A percentile compares a stretch with the other conserved stretches of the same genome.
These are phyloP conservation scores for Thalassiosira exigua DNA, from an alignment of 352 stramenopile species.

Conservation along the genomic window DNA sequence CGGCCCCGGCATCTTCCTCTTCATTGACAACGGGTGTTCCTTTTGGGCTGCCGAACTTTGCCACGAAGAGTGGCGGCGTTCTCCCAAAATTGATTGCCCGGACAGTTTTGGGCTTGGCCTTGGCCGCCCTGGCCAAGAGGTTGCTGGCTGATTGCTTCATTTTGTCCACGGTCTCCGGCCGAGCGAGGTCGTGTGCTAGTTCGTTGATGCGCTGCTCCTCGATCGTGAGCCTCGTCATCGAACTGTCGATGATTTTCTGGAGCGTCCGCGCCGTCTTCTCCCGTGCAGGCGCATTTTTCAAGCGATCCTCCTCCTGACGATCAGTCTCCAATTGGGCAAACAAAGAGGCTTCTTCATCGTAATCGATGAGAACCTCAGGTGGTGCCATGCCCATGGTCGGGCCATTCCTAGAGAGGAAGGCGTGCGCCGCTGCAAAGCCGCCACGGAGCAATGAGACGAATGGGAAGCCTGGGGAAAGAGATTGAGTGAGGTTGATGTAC, in stretches of 20 bases:
- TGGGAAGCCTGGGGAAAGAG: constrained; percentile 65
- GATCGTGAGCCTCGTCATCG: constrained; percentile 70
- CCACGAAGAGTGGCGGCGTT: constrained; percentile 42
- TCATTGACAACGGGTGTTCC: constrained; percentile 4
- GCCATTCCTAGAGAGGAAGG: constrained; percentile 72
- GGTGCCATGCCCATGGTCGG: constrained; percentile 46
- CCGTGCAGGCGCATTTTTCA: constrained; percentile 52
- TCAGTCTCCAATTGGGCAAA: constrained; percentile 79
- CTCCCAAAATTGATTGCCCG: constrained; percentile 43
- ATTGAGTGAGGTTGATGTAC: too few species aligned
- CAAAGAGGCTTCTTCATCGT: constrained; percentile 74
- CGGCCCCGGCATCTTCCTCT: constrained; percentile 6
- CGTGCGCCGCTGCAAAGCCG: constrained; percentile 77
- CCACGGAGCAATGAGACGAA: constrained; percentile 82
- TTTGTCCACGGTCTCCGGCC: constrained; percentile 49
- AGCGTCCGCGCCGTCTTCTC: constrained; percentile 73
- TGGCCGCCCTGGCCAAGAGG: constrained; percentile 20
- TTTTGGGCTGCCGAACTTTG: constrained; percentile 16
- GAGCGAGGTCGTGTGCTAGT: constrained; percentile 45
- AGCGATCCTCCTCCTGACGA: constrained; percentile 62
- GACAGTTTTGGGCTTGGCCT: constrained; percentile 10
- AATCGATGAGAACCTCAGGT: constrained; percentile 75
- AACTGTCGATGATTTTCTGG: constrained; percentile 79
- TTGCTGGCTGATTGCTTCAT: constrained; percentile 55
- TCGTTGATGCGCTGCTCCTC: constrained; percentile 54